Percentiles rank a stretch among this genome's conserved stretches.
These are phyloP conservation scores for Volvox carteri DNA, from an alignment of 163 green algal genomes.

Conservation along the genomic window DNA sequence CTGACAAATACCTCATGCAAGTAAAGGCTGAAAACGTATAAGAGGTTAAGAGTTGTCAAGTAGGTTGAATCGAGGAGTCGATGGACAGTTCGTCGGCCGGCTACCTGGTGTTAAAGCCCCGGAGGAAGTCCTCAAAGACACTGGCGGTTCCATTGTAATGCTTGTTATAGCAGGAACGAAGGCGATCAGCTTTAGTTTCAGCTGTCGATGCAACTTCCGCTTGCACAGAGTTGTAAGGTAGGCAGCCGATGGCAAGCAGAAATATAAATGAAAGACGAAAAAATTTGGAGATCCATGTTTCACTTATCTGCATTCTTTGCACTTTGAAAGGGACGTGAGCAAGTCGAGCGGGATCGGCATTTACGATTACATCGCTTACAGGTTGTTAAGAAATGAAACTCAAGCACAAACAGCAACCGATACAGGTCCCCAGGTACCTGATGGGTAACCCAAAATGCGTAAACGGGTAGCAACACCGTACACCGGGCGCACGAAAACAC, in stretches of 20 bases:
- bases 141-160: constrained; percentile 25
- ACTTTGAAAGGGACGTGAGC: too few species aligned
- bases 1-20: constrained; percentile 28
- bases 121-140: constrained; percentile 48
- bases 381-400: too few species aligned
- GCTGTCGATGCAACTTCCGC: not conserved
- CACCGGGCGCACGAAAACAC: too few species aligned
- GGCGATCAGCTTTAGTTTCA: not conserved
- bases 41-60: not conserved
- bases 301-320: too few species aligned
- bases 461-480: too few species aligned
- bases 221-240: not conserved
- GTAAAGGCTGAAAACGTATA: not conserved
- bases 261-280: not conserved
- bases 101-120: constrained; percentile 39
- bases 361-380: too few species aligned
- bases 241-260: not conserved
- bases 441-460: too few species aligned
- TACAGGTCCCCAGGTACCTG: too few species aligned
- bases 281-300: not conserved
- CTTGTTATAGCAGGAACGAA: constrained; percentile 44
- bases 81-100: not conserved
- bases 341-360: too few species aligned
- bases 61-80: not conserved
- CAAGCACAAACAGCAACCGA: too few species aligned